Evolutionary conservation across 148 eudicot genomes (phyloP).

Genomic region (Pharnaceum exiguum): DNA sequence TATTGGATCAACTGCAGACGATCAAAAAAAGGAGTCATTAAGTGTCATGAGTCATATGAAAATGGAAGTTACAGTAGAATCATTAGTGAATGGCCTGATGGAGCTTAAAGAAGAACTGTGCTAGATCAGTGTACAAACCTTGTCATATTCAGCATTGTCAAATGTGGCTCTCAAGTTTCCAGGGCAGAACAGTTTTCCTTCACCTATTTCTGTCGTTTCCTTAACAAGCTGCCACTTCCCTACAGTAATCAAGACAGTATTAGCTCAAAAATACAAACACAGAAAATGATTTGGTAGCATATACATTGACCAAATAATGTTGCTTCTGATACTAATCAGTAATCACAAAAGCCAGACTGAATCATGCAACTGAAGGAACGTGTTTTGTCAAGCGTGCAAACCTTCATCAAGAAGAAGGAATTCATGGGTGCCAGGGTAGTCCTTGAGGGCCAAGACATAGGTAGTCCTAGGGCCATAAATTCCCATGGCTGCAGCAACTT

Average conservation of each 20-base stretch:
- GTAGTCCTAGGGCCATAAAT: conserved; percentile 95
- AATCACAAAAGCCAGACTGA: too few relatives aligned
- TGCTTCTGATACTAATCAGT: too few relatives aligned
- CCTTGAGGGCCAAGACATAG: conserved; percentile 91
- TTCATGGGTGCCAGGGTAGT: conserved; percentile 86
- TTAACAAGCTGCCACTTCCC: conserved; percentile 99
- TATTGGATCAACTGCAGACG: conserved; percentile 67
- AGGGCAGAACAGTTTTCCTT: conserved; percentile 97
- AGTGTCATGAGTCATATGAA: neutral
- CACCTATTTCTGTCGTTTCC: conserved; percentile 81
- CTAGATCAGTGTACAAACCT: conserved; percentile 40
- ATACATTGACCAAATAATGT: neutral
- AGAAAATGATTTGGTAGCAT: neutral
- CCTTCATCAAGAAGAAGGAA: conserved; percentile 99
- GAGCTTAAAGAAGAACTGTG: neutral
- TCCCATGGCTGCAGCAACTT: conserved; percentile 99
- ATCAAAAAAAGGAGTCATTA: conserved; percentile 1
- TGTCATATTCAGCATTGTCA: conserved; percentile 85
- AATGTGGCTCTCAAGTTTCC: conserved; percentile 93
- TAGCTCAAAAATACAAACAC: neutral
- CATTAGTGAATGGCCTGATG: too few relatives aligned
- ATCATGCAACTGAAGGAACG: too few relatives aligned
- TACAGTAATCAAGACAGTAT: conserved; percentile 9
- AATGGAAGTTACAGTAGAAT: neutral
- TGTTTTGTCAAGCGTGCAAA: conserved; percentile 11